phyloP scores from a whole-genome alignment of 2,329 filamentous ascomycete genomes.

The Amauroascus niger region DNA sequence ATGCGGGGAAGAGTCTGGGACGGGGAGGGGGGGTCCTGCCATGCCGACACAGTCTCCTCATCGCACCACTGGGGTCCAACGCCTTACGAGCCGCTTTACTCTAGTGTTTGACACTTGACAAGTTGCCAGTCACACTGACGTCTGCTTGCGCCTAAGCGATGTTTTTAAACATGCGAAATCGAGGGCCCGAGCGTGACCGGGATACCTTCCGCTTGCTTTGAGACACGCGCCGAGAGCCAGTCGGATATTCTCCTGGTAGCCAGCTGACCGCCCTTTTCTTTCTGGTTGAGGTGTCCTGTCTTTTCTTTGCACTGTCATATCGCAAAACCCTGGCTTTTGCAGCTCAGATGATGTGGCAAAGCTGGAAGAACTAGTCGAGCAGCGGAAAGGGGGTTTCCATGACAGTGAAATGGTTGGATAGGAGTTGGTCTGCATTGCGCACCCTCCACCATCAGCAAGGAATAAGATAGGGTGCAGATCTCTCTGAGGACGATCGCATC shows the following conservation, averaged over 20 bases:
- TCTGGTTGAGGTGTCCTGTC: neutral
- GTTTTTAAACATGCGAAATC: neutral
- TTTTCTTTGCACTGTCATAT: neutral
- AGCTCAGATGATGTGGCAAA: neutral
- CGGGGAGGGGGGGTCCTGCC: neutral
- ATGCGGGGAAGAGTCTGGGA: neutral
- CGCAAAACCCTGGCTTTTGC: neutral
- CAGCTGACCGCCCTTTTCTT: neutral
- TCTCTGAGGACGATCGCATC: too few relatives aligned
- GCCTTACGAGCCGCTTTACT: neutral
- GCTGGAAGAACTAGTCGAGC: neutral
- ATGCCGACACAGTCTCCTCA: neutral
- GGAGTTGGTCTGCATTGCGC: neutral
- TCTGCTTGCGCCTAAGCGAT: slow-evolving; percentile 4
- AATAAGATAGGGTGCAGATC: neutral
- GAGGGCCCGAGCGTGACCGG: neutral
- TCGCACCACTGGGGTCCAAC: neutral
- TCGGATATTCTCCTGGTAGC: neutral
- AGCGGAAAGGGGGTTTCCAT: too few relatives aligned
- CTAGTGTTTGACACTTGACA: neutral
- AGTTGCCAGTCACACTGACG: neutral
- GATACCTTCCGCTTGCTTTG: neutral
- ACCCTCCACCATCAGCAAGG: neutral
- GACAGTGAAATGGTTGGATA: neutral
- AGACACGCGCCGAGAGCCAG: neutral